phyloP scores from a whole-genome alignment of 2,329 filamentous ascomycete genomes.

The Sclerotinia subarctica region DNA sequence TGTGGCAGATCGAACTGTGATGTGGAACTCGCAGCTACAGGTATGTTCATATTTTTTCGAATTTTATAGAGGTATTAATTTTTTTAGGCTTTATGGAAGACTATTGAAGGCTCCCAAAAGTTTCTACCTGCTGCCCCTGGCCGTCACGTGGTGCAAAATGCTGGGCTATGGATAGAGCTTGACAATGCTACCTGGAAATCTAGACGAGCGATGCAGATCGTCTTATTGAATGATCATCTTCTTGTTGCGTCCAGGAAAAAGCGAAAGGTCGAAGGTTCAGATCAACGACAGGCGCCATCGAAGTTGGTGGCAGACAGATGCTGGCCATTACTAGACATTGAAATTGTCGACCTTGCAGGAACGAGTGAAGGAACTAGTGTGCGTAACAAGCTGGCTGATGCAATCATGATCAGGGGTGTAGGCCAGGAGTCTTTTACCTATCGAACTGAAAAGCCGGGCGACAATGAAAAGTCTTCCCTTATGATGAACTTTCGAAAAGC shows the following conservation, averaged over 20 bases:
- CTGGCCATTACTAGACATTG: conserved; percentile 89
- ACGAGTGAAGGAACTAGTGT: conserved; percentile 55
- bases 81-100: conserved; percentile 78
- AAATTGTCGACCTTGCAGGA: conserved; percentile 82
- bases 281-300: conserved; percentile 50
- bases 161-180: conserved; percentile 89
- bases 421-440: conserved; percentile 93
- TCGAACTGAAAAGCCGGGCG: conserved; percentile 78
- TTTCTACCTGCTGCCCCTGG: conserved; percentile 87
- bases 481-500: conserved; percentile 90
- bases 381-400: conserved; percentile 70
- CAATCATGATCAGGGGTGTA: conserved; percentile 82
- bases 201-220: conserved; percentile 81
- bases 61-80: conserved; percentile 20
- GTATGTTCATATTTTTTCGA: conserved; percentile 21
- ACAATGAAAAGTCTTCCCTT: conserved; percentile 73
- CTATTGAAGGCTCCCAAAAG: conserved; percentile 96
- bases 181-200: conserved; percentile 98
- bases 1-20: conserved; percentile 65
- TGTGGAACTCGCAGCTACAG: conserved; percentile 67
- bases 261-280: conserved; percentile 71
- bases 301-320: conserved; percentile 92
- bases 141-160: conserved; percentile 92
- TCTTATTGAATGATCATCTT: conserved; percentile 90
- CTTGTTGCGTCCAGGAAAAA: conserved; percentile 91